phyloP scores from a whole-genome alignment of 2,329 filamentous ascomycete genomes.

The Colletotrichum sp. region DNA sequence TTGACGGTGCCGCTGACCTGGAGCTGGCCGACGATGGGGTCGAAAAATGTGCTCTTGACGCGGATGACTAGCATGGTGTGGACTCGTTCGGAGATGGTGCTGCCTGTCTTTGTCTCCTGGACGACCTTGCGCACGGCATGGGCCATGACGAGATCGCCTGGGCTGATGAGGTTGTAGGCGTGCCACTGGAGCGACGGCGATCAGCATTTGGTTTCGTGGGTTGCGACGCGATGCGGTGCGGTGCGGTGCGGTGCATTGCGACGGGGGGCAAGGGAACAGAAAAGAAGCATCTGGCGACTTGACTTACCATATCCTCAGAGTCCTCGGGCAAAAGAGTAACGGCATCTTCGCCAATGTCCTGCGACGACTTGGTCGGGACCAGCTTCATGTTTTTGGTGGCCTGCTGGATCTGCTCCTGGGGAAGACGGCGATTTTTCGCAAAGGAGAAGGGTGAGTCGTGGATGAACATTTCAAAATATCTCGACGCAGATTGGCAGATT shows the following conservation, averaged over 20 bases:
- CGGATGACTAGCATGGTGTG: slow-evolving; percentile 62
- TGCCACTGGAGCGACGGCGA: slow-evolving; percentile 51
- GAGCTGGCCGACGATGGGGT: slow-evolving; percentile 58
- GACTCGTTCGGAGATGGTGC: slow-evolving; percentile 54
- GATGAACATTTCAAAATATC: slow-evolving; percentile 3
- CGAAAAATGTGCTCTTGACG: slow-evolving; percentile 64
- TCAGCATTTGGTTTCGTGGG: not conserved
- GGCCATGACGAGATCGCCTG: slow-evolving; percentile 58
- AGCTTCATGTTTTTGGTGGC: slow-evolving; percentile 40
- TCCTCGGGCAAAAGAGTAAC: slow-evolving; percentile 49
- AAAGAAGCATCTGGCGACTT: not conserved
- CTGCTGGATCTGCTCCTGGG: not conserved
- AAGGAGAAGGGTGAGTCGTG: not conserved
- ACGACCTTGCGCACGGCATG: slow-evolving; percentile 62
- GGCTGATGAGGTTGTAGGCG: slow-evolving; percentile 64
- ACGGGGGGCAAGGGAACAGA: not conserved
- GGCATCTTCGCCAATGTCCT: slow-evolving; percentile 43
- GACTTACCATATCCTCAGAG: slow-evolving; percentile 50
- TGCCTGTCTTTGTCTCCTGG: slow-evolving; percentile 50
- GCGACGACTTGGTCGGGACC: slow-evolving; percentile 39
- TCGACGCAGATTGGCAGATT: slow-evolving; percentile 11
- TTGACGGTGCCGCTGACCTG: slow-evolving; percentile 61
- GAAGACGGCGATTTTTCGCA: not conserved
- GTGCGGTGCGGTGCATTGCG: not conserved
- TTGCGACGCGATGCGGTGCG: not conserved